These are phyloP conservation scores for Talaromyces funiculosus DNA, from an alignment of 2,329 filamentous ascomycete genomes.

Conservation along the genomic window DNA sequence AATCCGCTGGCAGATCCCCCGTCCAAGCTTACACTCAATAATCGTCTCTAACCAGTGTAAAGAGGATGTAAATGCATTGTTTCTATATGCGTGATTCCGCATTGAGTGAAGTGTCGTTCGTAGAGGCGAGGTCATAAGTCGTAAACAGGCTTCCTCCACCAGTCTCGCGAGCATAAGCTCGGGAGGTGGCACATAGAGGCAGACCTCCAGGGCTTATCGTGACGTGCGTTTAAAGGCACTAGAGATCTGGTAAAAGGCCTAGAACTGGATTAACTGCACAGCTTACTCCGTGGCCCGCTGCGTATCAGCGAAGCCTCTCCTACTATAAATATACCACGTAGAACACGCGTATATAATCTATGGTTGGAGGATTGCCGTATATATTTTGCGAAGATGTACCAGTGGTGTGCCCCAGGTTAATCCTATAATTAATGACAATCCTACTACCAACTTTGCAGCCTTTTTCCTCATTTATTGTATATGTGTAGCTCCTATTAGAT, in stretches of 20 bases:
- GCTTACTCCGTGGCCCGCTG: background rate
- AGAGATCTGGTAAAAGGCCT: slow-evolving; percentile 23
- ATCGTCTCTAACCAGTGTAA: background rate
- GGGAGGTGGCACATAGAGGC: slow-evolving; percentile 22
- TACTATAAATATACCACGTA: slow-evolving; percentile 17
- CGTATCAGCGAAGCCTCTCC: background rate
- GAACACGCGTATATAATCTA: slow-evolving; percentile 26
- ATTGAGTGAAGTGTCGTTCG: background rate
- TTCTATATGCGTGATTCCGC: background rate
- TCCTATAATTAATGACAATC: background rate
- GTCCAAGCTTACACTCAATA: background rate
- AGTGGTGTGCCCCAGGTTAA: background rate
- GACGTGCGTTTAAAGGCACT: slow-evolving; percentile 23
- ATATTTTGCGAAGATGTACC: slow-evolving; percentile 11
- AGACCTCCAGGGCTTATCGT: slow-evolving; percentile 19
- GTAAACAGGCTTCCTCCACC: slow-evolving; percentile 20
- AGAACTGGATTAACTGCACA: slow-evolving; percentile 17
- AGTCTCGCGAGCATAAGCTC: slow-evolving; percentile 20
- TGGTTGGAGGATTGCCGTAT: slow-evolving; percentile 21
- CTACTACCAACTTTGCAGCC: background rate
- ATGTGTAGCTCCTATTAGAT: background rate
- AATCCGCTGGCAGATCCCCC: background rate
- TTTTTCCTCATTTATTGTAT: background rate
- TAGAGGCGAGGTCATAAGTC: slow-evolving; percentile 14
- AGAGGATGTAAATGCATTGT: background rate